Conservation (phyloP, 495 filamentous ascomycete genomes). For the Xylaria cubensis region DNA sequence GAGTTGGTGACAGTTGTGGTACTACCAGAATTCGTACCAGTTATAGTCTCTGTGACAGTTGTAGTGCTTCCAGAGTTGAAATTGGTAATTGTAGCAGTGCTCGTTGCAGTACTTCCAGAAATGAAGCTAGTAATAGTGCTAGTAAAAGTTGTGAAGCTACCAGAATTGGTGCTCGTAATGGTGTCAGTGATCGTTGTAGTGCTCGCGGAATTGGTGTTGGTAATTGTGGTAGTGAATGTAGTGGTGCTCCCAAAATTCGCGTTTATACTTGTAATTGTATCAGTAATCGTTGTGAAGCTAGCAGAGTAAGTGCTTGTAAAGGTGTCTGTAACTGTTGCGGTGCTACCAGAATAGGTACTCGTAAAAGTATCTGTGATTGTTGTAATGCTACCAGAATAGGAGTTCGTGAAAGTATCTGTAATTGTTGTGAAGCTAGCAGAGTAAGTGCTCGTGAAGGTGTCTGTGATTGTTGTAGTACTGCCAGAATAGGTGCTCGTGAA, state of each 20-base stretch:
- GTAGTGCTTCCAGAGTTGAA: constrained; percentile 7
- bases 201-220: constrained; percentile 11
- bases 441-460: too few species aligned
- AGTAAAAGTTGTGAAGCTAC: constrained; percentile 19
- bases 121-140: neutral
- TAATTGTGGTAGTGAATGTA: constrained; percentile 23
- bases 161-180: neutral
- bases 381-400: neutral
- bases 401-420: neutral
- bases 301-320: constrained; percentile 4
- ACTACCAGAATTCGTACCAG: constrained; percentile 14
- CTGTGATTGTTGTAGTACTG: too few species aligned
- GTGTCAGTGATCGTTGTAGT: constrained; percentile 11
- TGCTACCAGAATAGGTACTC: neutral
- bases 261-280: neutral
- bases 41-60: constrained; percentile 22
- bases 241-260: neutral
- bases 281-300: neutral
- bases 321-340: neutral
- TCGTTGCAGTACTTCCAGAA: constrained; percentile 26
- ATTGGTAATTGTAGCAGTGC: constrained; percentile 23
- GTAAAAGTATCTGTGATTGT: constrained; percentile 12
- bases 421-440: neutral
- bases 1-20: neutral
- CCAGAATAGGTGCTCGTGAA: too few species aligned